phyloP scores from a whole-genome alignment of 2,329 filamentous ascomycete species.

The Ophiosphaerella korrae region DNA sequence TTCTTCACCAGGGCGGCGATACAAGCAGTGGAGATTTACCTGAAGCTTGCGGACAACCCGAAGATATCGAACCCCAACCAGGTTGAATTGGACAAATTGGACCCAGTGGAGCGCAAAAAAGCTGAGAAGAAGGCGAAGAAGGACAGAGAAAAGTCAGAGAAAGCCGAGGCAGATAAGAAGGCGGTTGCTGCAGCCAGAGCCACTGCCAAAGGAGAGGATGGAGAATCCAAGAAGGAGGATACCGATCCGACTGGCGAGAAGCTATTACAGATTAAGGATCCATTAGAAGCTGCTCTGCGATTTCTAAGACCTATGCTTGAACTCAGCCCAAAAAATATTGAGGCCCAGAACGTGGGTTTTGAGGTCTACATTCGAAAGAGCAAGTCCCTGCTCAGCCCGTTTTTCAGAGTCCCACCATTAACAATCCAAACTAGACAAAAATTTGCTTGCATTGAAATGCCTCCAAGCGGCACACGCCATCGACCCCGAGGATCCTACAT shows the following conservation, averaged over 20 bases:
- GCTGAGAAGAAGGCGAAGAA: conserved; percentile 88
- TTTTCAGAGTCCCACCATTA: not conserved
- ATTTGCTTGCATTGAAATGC: conserved; percentile 83
- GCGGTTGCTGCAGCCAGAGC: conserved; percentile 72
- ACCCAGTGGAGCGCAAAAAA: conserved; percentile 77
- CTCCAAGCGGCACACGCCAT: conserved; percentile 74
- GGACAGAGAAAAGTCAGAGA: conserved; percentile 72
- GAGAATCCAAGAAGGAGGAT: conserved; percentile 81
- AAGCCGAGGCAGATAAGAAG: conserved; percentile 76
- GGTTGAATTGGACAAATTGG: conserved; percentile 58
- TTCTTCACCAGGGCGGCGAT: conserved; percentile 88
- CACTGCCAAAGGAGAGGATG: conserved; percentile 64
- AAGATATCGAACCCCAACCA: conserved; percentile 66
- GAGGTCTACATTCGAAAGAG: conserved; percentile 85
- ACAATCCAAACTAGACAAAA: conserved; percentile 68
- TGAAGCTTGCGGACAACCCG: conserved; percentile 77
- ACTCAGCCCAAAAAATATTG: conserved; percentile 77
- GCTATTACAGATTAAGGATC: conserved; percentile 79
- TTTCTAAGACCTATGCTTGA: conserved; percentile 83
- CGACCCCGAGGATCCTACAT: conserved; percentile 69
- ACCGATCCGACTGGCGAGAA: conserved; percentile 83
- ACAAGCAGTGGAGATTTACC: conserved; percentile 78
- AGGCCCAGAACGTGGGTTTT: conserved; percentile 84
- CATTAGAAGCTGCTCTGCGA: conserved; percentile 84
- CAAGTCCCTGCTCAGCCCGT: conserved; percentile 55